phyloP scores from a whole-genome alignment of 2,329 filamentous ascomycete genomes.

The Aspergillus sp. region DNA sequence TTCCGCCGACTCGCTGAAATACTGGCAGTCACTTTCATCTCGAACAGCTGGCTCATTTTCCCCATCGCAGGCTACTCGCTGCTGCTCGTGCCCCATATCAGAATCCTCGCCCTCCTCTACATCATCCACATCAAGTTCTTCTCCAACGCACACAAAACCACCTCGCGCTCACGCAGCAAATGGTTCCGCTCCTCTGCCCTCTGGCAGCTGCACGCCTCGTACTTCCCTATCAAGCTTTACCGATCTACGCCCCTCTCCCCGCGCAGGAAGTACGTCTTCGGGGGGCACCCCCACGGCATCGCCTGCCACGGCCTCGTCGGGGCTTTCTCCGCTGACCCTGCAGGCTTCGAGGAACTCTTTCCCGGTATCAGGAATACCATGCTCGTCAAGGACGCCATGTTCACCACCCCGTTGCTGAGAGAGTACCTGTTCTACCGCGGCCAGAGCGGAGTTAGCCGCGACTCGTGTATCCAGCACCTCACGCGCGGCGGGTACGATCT shows the following conservation, averaged over 20 bases:
- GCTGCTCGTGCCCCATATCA: slow-evolving; percentile 75
- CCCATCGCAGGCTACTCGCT: slow-evolving; percentile 78
- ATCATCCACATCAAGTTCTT: slow-evolving; percentile 69
- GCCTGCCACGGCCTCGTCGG: slow-evolving; percentile 82
- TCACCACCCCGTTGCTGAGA: slow-evolving; percentile 78
- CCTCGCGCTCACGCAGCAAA: slow-evolving; percentile 67
- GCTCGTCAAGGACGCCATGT: slow-evolving; percentile 80
- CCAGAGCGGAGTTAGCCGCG: slow-evolving; percentile 74
- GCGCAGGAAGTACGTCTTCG: slow-evolving; percentile 80
- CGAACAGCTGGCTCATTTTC: slow-evolving; percentile 30
- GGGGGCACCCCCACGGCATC: slow-evolving; percentile 87
- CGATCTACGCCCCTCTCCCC: slow-evolving; percentile 73
- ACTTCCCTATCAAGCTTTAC: slow-evolving; percentile 79
- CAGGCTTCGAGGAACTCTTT: slow-evolving; percentile 76
- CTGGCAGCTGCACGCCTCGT: slow-evolving; percentile 78
- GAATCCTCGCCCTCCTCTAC: slow-evolving; percentile 69
- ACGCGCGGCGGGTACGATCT: slow-evolving; percentile 68
- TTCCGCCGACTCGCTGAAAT: slow-evolving; percentile 10
- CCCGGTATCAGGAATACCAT: slow-evolving; percentile 85
- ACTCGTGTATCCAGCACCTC: slow-evolving; percentile 77
- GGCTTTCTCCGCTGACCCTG: slow-evolving; percentile 76
- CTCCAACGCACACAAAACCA: slow-evolving; percentile 69
- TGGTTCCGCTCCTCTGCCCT: slow-evolving; percentile 66
- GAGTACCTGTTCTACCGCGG: slow-evolving; percentile 80
- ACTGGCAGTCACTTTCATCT: slow-evolving; percentile 14